Base-by-base conservation (phyloP, 2,329 filamentous ascomycete species). In the Stagonosporopsis vannaccii region DNA sequence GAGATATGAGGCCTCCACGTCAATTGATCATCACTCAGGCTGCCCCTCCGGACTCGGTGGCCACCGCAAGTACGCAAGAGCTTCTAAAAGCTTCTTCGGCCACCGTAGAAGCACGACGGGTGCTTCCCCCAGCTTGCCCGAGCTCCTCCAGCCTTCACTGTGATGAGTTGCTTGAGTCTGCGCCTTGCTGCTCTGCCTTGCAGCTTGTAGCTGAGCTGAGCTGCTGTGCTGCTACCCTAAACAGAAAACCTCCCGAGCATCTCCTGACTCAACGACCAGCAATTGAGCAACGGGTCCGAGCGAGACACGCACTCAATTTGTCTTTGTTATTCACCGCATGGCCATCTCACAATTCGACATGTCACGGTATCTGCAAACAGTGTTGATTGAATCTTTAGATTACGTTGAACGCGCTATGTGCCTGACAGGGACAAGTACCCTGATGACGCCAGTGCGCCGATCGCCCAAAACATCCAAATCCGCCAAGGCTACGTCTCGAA, bases 401-500 rank as follows among this genome's bases (percentile, higher is more conserved):
- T 56, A 51, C 53, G 53, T 56, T 56, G 53, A 56, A 44, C 53
- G 28, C 53, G 53, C 53, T 56, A 51, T 51, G 53, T 51, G 30
- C 53, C 47, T 56, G 53, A 51, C 53, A 37, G 42, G 53, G 46
- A 32, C 41, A 51, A 49, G 47, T 19, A 56, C 47, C 53, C 53
- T 51, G 37, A 56, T 56, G 53, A 56, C 53, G 53, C 53, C 52
- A 56, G 36, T 51, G 53, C 47, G 53, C 37, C 47, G 53, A 56
- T 56, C 53, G 42, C 37, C 41, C 47, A 6, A 28, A 51, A 33
- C 8, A 33, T 51, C 36, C 53, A 51, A 47, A 50, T 35, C 42
- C 30, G 47, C 53, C 47, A 37, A 51, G 48, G 33, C 28, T 41
- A 15, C 23, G 15, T n/a, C 25, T 39, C 20, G 25, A 32, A 28